Evolutionary conservation across 2,329 filamentous ascomycete genomes (phyloP).

Genomic region (Aspergillus sp.): DNA sequence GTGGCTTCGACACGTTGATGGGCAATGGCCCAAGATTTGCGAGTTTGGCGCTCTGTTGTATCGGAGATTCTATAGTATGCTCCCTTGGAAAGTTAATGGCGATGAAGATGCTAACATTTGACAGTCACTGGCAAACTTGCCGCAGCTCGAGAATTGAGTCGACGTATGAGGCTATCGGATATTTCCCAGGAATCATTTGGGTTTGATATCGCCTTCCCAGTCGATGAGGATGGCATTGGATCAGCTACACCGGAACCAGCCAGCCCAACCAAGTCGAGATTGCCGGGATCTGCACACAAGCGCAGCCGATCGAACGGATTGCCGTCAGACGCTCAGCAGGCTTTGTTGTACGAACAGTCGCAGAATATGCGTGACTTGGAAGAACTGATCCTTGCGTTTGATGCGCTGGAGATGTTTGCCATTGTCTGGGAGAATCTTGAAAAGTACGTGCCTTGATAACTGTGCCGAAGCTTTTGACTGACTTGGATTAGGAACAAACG

Average conservation of each 20-base stretch:
- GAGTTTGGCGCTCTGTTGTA: constrained; percentile 67
- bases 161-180: constrained; percentile 47
- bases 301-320: constrained; percentile 25
- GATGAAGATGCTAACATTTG: constrained; percentile 6
- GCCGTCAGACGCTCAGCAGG: constrained; percentile 17
- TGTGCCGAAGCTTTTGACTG: constrained; percentile 8
- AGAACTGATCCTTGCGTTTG: constrained; percentile 59
- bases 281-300: constrained; percentile 21
- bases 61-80: constrained; percentile 77
- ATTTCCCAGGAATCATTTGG: constrained; percentile 38
- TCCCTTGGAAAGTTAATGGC: constrained; percentile 10
- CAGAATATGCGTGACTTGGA: constrained; percentile 66
- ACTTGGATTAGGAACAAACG: constrained; percentile 20
- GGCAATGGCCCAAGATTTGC: constrained; percentile 68
- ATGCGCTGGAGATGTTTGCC: constrained; percentile 64
- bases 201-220: constrained; percentile 28
- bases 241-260: constrained; percentile 20
- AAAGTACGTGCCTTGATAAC: constrained; percentile 26
- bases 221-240: constrained; percentile 17
- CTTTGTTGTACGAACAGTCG: constrained; percentile 42
- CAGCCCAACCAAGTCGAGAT: constrained; percentile 28
- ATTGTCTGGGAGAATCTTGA: constrained; percentile 46
- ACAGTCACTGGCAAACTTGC: constrained; percentile 40
- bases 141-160: constrained; percentile 52
- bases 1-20: constrained; percentile 75